A percentile compares a stretch with the other conserved stretches of the same genome.
Conservation (phyloP, 148 eudicot genomes). For the Arctostaphylos glauca region DNA sequence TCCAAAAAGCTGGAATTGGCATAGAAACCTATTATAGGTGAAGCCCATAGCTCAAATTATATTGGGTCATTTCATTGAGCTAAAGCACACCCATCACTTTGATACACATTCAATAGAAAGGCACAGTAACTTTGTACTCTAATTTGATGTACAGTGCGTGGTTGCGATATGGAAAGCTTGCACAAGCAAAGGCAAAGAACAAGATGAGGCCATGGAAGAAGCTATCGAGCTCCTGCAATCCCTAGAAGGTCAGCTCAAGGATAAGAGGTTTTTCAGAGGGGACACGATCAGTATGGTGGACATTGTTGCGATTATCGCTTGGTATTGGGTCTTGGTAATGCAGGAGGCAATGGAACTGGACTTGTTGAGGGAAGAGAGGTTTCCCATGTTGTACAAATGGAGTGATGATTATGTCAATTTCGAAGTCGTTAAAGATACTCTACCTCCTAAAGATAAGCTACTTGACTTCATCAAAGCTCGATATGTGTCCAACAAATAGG, state of each 20-base stretch:
- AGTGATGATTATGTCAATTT: not conserved
- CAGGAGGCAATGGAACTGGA: slow-evolving; percentile 27
- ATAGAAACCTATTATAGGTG: too few relatives aligned
- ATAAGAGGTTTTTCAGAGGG: slow-evolving; percentile 46
- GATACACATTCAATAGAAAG: too few relatives aligned
- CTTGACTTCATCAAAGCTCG: not conserved
- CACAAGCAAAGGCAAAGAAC: slow-evolving; percentile 30
- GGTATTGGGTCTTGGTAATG: slow-evolving; percentile 34
- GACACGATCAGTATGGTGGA: slow-evolving; percentile 44
- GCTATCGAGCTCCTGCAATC: slow-evolving; percentile 25
- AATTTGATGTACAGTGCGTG: slow-evolving; percentile 6
- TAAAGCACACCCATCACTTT: too few relatives aligned
- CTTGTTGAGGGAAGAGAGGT: slow-evolving; percentile 34
- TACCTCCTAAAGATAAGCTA: not conserved
- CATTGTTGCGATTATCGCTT: slow-evolving; percentile 33
- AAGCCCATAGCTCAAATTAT: too few relatives aligned
- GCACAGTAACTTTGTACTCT: too few relatives aligned
- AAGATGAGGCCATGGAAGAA: slow-evolving; percentile 35
- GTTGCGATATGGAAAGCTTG: slow-evolving; percentile 21
- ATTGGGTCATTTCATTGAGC: too few relatives aligned
- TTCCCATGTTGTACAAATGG: slow-evolving; percentile 28
- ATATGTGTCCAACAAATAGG: not conserved
- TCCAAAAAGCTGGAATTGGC: too few relatives aligned
- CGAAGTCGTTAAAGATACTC: not conserved
- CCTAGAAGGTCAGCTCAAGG: slow-evolving; percentile 42